Evolutionary conservation across 179 eudicot genomes (phyloP).

Genomic region (Heliamphora ciliata): DNA sequence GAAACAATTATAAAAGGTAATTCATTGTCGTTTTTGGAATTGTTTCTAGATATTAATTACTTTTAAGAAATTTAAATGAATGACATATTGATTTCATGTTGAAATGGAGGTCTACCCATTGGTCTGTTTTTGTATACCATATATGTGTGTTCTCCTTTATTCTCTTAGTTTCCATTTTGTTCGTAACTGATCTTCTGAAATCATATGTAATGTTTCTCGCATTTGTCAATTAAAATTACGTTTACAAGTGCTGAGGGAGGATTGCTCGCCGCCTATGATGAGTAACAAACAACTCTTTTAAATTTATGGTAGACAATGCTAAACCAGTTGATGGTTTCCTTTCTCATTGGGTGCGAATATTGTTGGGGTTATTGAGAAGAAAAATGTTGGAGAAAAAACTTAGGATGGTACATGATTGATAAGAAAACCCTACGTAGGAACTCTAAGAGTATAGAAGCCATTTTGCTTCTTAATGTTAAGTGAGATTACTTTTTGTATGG

Average conservation of each 20-base stretch:
- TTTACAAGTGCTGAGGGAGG: background rate
- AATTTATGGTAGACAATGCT: background rate
- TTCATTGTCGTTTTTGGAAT: constrained; percentile 5
- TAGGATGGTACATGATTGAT: background rate
- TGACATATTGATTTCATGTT: background rate
- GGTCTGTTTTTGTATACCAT: background rate
- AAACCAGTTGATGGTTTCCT: background rate
- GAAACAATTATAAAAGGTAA: constrained; percentile 84
- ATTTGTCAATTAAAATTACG: background rate
- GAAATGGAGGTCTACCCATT: background rate
- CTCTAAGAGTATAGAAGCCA: background rate
- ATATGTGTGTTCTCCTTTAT: background rate
- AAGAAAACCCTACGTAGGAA: background rate
- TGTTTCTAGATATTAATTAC: background rate
- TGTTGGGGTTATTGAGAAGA: background rate
- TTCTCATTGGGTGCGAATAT: background rate
- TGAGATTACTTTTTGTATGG: background rate
- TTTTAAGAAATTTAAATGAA: background rate
- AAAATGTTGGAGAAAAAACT: background rate
- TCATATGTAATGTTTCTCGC: background rate
- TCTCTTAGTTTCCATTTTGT: background rate
- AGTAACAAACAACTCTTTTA: background rate
- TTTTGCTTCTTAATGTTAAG: background rate
- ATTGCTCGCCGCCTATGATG: background rate
- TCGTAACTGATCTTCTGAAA: background rate